These are phyloP conservation scores for Pseudisothecium myosuroides DNA, from an alignment of 225 moss, liverwort and hornwort species.

Conservation along the genomic window DNA sequence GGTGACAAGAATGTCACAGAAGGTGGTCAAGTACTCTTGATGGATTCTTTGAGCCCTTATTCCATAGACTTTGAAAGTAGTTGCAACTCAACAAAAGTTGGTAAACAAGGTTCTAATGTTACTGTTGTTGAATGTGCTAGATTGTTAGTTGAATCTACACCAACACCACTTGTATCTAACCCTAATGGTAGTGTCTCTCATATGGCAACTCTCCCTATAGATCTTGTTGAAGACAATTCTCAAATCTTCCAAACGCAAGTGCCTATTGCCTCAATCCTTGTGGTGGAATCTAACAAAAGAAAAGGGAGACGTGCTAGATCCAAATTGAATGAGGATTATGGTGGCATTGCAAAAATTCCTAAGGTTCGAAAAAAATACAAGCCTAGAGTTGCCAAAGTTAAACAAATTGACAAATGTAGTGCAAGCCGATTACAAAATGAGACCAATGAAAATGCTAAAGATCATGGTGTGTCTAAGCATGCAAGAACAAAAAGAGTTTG, in stretches of 20 bases:
- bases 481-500: background rate
- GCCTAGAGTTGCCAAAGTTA: constrained; percentile 28
- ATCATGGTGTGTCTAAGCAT: background rate
- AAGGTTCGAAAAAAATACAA: constrained; percentile 24
- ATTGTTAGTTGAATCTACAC: background rate
- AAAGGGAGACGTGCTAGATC: background rate
- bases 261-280: background rate
- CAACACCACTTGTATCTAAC: background rate
- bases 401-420: background rate
- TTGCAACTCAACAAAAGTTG: background rate
- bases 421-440: background rate
- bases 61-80: constrained; percentile 2
- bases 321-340: background rate
- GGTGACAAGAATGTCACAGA: background rate
- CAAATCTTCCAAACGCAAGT: background rate
- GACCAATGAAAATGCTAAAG: background rate
- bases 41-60: background rate
- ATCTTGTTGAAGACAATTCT: background rate
- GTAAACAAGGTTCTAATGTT: background rate
- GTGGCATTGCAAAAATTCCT: background rate
- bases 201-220: background rate
- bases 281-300: background rate
- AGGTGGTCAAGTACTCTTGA: background rate
- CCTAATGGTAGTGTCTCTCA: background rate
- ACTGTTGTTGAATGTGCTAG: background rate